A percentile compares a stretch with the other conserved stretches of the same genome.
phyloP scores from a whole-genome alignment of 495 filamentous ascomycete genomes.

The Xylaria longipes region DNA sequence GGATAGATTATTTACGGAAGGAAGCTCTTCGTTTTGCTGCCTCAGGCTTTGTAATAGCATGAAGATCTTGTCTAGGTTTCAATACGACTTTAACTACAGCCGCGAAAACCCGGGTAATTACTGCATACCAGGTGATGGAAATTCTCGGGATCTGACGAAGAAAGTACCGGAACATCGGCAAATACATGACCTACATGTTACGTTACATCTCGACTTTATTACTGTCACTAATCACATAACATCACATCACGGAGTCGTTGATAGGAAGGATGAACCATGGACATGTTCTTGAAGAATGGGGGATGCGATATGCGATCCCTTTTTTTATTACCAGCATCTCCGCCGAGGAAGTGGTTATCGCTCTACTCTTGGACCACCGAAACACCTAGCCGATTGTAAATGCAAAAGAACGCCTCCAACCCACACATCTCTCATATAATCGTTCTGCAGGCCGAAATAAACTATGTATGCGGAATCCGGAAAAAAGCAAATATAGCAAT shows the following conservation, averaged over 20 bases:
- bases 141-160: background rate
- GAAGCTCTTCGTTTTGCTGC: background rate
- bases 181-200: background rate
- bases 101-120: background rate
- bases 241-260: background rate
- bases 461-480: background rate
- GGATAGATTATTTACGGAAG: background rate
- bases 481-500: constrained; percentile 9
- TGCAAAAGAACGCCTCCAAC: constrained; percentile 23
- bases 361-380: constrained; percentile 22
- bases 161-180: background rate
- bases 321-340: constrained; percentile 21
- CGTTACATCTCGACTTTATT: background rate
- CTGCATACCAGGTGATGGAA: background rate
- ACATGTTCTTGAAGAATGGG: constrained; percentile 6
- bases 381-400: constrained; percentile 25
- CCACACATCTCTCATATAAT: constrained; percentile 25
- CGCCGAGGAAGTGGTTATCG: constrained; percentile 12
- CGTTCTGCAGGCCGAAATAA: constrained; percentile 15
- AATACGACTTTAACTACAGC: background rate
- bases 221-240: background rate
- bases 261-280: background rate
- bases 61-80: background rate
- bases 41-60: background rate
- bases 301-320: constrained; percentile 22